Base-by-base conservation (phyloP, 1,284 basidiomycete species). In the Ustilago vetiveriae region DNA sequence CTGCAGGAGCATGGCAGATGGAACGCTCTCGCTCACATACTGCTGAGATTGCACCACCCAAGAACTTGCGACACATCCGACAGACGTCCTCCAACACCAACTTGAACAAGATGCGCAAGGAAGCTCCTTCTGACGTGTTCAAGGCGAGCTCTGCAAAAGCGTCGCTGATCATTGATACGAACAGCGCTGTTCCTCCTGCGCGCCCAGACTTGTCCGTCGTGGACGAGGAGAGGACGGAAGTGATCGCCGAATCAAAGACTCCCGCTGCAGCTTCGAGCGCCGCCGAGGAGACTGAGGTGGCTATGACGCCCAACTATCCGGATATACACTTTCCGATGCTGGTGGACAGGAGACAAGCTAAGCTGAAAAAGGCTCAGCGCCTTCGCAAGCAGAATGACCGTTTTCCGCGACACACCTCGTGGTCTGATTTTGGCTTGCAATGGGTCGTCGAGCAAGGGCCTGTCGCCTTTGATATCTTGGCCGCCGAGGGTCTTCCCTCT, bases 21-120 rank as follows among this genome's bases (percentile, higher is more conserved):
- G 27, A 11, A 3, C 60, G 60, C 4, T 45, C 54, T 17, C 54
- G 62, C 10, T 58, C 54, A 22, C 54, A 53, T 27, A 45, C 50
- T 16, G 27, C 40, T 16, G 62, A 65, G 35, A 37, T 55, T 10
- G 56, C 39, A 13, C 37, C 58, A 11, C 66, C 66, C 29, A 51
- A 51, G 41, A 69, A 69, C 14, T 17, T 69, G 44, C 59, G 66
- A 17, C 66, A 69, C 47, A 32, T 62, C 13, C 59, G 66, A 9
- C 33, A 63, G 19, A 51, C 54, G 6, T 69, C 66, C 2, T 62
- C 49, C 21, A 56, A 48, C 24, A 26, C 64, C 14, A 56, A 22
- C 13, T 29, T 65, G 16, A 50, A 48, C 36, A 56, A 42, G 39
- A n/a, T 52, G 41, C 48, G 43, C 8, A 43, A 26, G 23, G 45